Conservation (phyloP, 179 eudicot genomes). For the Heliamphora ciliata region DNA sequence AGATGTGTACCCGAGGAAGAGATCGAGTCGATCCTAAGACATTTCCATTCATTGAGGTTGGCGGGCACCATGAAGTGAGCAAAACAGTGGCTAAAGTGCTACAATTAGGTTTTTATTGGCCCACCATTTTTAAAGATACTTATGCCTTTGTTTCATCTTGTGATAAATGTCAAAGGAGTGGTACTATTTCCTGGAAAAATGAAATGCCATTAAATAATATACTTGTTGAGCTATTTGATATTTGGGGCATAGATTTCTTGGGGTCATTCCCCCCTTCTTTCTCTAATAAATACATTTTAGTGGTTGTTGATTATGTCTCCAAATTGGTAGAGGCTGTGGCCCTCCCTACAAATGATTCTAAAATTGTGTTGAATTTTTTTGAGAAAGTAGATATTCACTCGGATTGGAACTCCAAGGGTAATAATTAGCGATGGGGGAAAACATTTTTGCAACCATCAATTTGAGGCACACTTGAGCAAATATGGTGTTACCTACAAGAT, state of each 20-base stretch:
- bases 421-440: conserved; percentile 7
- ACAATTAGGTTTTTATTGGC: not conserved
- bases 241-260: conserved; percentile 13
- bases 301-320: not conserved
- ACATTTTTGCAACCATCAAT: not conserved
- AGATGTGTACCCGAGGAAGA: not conserved
- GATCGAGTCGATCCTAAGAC: not conserved
- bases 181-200: not conserved
- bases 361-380: not conserved
- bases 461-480: not conserved
- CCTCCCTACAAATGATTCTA: not conserved
- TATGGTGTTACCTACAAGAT: not conserved
- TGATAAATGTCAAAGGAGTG: not conserved
- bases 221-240: not conserved
- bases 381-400: not conserved
- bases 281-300: not conserved
- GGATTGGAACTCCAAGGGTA: conserved; percentile 8
- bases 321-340: conserved; percentile 3
- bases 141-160: not conserved
- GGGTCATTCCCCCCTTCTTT: conserved; percentile 2
- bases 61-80: not conserved
- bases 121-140: not conserved
- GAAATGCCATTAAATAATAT: conserved; percentile 3
- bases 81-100: not conserved
- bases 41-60: not conserved